Conservation (phyloP, 768 basidiomycete genomes). For the Suillus cothurnatus region DNA sequence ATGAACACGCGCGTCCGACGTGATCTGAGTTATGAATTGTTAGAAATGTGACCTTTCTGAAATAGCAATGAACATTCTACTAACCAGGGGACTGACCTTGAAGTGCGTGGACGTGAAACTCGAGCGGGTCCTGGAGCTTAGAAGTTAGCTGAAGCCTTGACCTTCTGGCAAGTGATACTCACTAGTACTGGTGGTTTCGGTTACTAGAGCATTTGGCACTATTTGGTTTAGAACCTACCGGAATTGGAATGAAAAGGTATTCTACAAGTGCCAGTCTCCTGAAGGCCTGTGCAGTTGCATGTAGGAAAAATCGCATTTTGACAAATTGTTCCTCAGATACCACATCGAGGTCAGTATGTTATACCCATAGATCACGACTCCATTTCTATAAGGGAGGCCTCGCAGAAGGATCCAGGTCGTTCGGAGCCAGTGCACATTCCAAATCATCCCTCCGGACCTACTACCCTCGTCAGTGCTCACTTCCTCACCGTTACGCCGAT, state of each 20-base stretch:
- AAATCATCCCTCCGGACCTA: constrained; percentile 12
- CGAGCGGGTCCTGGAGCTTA: not conserved
- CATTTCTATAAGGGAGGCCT: constrained; percentile 28
- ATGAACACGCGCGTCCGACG: not conserved
- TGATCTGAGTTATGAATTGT: not conserved
- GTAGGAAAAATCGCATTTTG: constrained; percentile 8
- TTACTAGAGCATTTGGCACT: not conserved
- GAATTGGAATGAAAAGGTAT: not conserved
- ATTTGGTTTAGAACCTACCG: constrained; percentile 1
- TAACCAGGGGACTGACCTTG: not conserved
- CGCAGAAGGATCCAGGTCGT: constrained; percentile 28
- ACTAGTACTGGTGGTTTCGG: not conserved
- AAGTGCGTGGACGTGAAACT: not conserved
- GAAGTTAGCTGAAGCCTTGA: too few relatives aligned
- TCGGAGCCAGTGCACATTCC: constrained; percentile 5
- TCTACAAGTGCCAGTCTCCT: constrained; percentile 4
- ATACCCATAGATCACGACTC: constrained; percentile 24
- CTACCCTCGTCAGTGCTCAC: constrained; percentile 8
- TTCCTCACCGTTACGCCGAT: constrained; percentile 7
- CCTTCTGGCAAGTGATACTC: too few relatives aligned
- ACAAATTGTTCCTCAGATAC: not conserved
- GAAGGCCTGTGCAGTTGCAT: constrained; percentile 3
- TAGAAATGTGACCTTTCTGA: not conserved
- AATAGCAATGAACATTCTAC: not conserved
- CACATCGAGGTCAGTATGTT: constrained; percentile 4